A percentile compares a stretch with the other conserved stretches of the same genome.
Conservation (phyloP, 768 basidiomycete species). For the Rhizopogon roseolus region DNA sequence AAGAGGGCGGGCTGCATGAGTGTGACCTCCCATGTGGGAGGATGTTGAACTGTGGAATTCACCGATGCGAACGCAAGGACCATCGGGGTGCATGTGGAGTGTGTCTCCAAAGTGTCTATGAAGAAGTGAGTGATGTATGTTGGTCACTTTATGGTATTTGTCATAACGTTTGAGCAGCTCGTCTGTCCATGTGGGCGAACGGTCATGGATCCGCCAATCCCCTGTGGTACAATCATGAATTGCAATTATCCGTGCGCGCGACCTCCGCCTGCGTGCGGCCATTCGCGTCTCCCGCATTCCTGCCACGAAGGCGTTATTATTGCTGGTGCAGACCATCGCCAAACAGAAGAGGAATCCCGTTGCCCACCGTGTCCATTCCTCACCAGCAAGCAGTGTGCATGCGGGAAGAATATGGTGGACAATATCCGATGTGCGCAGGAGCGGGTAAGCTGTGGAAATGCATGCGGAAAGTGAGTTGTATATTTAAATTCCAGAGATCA, state of each 20-base stretch:
- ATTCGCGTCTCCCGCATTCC: constrained; percentile 67
- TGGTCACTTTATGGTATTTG: background rate
- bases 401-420: constrained; percentile 76
- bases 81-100: constrained; percentile 79
- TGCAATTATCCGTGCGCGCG: constrained; percentile 80
- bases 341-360: background rate
- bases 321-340: constrained; percentile 15
- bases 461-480: constrained; percentile 65
- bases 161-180: constrained; percentile 36
- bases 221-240: constrained; percentile 75
- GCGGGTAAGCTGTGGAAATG: constrained; percentile 73
- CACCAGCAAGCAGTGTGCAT: constrained; percentile 77
- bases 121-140: constrained; percentile 56
- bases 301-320: constrained; percentile 69
- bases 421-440: constrained; percentile 84
- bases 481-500: background rate
- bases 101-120: constrained; percentile 86
- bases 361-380: constrained; percentile 91
- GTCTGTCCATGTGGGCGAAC: constrained; percentile 85
- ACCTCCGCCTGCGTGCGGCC: constrained; percentile 74
- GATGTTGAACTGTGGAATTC: constrained; percentile 68
- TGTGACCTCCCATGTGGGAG: constrained; percentile 83
- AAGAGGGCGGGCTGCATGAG: constrained; percentile 68
- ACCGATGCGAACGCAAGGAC: constrained; percentile 74
- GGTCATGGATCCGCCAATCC: constrained; percentile 81